Conservation (phyloP, 2,329 filamentous ascomycete species). For the Thermoascus crustaceus region DNA sequence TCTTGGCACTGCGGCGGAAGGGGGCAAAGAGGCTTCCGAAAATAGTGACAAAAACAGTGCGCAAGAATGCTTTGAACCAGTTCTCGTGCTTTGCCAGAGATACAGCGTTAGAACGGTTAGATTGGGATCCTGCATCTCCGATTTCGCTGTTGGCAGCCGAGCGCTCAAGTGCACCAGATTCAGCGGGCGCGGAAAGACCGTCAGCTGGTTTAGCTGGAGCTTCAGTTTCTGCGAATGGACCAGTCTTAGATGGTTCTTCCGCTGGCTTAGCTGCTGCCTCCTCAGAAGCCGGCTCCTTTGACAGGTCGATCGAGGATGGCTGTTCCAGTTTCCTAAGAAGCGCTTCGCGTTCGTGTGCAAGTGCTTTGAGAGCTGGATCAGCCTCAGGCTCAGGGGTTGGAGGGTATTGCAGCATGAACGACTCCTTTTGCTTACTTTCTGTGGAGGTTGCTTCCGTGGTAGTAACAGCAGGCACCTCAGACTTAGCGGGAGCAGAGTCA, state of each 20-base stretch:
- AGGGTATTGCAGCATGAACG: slow-evolving; percentile 12
- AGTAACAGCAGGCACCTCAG: slow-evolving; percentile 4
- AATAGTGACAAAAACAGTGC: slow-evolving; percentile 33
- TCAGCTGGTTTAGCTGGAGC: not conserved
- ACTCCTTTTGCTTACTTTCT: slow-evolving; percentile 16
- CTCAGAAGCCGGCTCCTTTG: slow-evolving; percentile 59
- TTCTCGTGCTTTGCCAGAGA: slow-evolving; percentile 31
- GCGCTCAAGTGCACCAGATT: not conserved
- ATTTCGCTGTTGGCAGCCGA: too few relatives aligned
- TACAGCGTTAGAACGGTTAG: slow-evolving; percentile 32
- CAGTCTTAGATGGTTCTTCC: slow-evolving; percentile 84
- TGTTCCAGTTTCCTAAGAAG: slow-evolving; percentile 23
- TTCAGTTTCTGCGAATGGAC: not conserved
- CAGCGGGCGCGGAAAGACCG: not conserved
- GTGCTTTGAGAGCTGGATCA: slow-evolving; percentile 23
- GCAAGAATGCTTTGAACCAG: slow-evolving; percentile 34
- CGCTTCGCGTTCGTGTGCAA: slow-evolving; percentile 26
- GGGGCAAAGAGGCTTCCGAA: slow-evolving; percentile 32
- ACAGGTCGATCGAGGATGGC: slow-evolving; percentile 22
- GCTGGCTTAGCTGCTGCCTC: slow-evolving; percentile 91
- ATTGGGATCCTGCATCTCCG: slow-evolving; percentile 5
- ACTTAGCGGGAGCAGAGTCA: not conserved
- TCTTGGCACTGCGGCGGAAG: slow-evolving; percentile 29
- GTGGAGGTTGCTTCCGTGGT: slow-evolving; percentile 13
- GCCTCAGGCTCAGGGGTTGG: slow-evolving; percentile 24